Evolutionary conservation across 805 yeast species (phyloP).

Genomic region (Suhomyces vadensis): DNA sequence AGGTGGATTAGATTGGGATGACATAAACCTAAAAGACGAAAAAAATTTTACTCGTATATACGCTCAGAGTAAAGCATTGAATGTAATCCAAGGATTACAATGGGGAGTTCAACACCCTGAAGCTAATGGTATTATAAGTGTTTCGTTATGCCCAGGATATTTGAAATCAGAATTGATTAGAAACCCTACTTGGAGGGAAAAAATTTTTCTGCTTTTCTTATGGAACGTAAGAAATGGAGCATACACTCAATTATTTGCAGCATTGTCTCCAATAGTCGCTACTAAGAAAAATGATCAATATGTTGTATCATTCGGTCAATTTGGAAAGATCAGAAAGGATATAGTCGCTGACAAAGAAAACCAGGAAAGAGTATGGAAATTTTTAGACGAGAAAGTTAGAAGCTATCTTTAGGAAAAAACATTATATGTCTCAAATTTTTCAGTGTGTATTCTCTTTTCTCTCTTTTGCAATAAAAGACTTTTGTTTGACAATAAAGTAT

Average conservation of each 20-base stretch:
- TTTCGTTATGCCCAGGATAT: constrained; percentile 45
- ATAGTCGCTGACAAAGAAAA: constrained; percentile 29
- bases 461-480: no score
- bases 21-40: constrained; percentile 26
- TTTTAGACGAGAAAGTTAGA: constrained; percentile 27
- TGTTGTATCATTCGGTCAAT: constrained; percentile 39
- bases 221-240: constrained; percentile 40
- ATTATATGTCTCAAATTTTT: no score
- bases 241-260: constrained; percentile 45
- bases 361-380: constrained; percentile 35
- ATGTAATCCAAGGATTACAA: constrained; percentile 33
- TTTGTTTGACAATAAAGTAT: no score
- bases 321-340: constrained; percentile 35
- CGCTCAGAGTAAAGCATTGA: constrained; percentile 47
- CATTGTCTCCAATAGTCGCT: constrained; percentile 39
- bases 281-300: constrained; percentile 33
- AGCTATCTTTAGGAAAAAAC: background rate
- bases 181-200: constrained; percentile 12
- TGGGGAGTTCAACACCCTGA: constrained; percentile 35
- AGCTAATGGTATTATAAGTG: constrained; percentile 27
- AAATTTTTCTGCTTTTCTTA: constrained; percentile 8
- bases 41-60: constrained; percentile 21
- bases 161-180: constrained; percentile 37
- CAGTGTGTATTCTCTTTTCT: no score
- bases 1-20: constrained; percentile 37